Base-by-base conservation (phyloP, 2,329 filamentous ascomycete species). In the Magnaporthiopsis poae region DNA sequence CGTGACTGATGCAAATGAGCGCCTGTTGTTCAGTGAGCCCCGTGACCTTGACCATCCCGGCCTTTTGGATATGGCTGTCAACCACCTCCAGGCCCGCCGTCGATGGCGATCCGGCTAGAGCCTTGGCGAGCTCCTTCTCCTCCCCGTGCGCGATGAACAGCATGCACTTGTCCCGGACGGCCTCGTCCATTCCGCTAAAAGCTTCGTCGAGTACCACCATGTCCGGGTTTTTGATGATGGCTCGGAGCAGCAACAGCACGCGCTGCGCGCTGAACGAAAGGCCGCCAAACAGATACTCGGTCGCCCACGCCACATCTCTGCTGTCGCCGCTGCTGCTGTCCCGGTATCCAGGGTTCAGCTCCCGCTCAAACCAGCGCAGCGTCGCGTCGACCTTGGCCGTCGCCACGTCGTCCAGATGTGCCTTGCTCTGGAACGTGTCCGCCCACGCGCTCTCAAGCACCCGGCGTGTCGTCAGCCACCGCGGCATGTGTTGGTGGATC, bases 401-500 rank as follows among this genome's bases (percentile, higher is more conserved):
- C 0, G 86, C 85, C 12, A 83, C 77, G 0, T 79, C 74, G 56
- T 86, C 82, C 0, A 98, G 79, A 61, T 80, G 83, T 0, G 95
- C 89, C 68, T 83, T 86, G 1, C 87, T 83, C 21, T 90, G 82
- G 71, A 96, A 96, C 0, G 95, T 96, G 67, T 96, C 91, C 1
- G 92, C 89, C 89, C 92, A 98, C 0, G 94, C 92, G 64, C 89
- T 94, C 74, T 95, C 91, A 0, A 99, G 75, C 0, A 91, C 85
- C 64, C 89, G 83, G 1, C 91, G 85, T 12, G 96, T 79, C 0
- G 88, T 89, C 62, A 96, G 80, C 52, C 84, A 81, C 63, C 89
- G 88, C 0, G 95, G 94, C 79, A 98, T 97, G 76, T 96, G 92
- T 65, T 91, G 88, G 73, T 98, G 93, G 5, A 98, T 90, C 75